Conservation (phyloP, 1,284 basidiomycete genomes). For the Boletus smithii region DNA sequence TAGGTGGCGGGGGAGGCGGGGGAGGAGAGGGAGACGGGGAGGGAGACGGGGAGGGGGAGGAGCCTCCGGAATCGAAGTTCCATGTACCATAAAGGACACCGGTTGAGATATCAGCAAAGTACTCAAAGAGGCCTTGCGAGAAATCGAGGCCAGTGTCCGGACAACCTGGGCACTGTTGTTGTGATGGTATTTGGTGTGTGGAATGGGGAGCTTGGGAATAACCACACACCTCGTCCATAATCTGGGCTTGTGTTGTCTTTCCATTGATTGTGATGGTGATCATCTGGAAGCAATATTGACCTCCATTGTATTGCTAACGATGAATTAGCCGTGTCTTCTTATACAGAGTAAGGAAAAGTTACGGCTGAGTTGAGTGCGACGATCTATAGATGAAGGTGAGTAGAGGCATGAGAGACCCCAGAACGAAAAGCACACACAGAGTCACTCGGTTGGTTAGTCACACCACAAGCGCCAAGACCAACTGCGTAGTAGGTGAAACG, state of each 20-base stretch:
- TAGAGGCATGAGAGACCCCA: background rate
- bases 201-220: background rate
- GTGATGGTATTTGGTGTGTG: background rate
- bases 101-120: conserved; percentile 32
- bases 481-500: conserved; percentile 32
- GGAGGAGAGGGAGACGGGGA: conserved; percentile 9
- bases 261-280: conserved; percentile 57
- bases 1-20: conserved; percentile 17
- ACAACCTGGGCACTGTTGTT: conserved; percentile 51
- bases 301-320: conserved; percentile 39
- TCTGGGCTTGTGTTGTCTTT: conserved; percentile 47
- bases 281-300: conserved; percentile 48
- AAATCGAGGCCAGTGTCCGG: conserved; percentile 32
- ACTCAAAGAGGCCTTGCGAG: conserved; percentile 50
- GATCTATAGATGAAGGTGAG: conserved; percentile 25
- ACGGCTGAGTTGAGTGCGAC: conserved; percentile 35
- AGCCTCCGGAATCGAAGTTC: conserved; percentile 34
- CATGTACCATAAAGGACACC: conserved; percentile 47
- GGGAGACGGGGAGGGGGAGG: conserved; percentile 27
- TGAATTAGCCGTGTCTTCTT: conserved; percentile 7
- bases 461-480: conserved; percentile 32
- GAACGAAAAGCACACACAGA: conserved; percentile 22
- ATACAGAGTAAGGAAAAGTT: background rate
- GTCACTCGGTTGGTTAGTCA: conserved; percentile 15
- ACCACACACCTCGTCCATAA: conserved; percentile 51